Evolutionary conservation across 164 flowering plant genomes (phyloP).

Genomic region (Tetrastigma voinierianum): DNA sequence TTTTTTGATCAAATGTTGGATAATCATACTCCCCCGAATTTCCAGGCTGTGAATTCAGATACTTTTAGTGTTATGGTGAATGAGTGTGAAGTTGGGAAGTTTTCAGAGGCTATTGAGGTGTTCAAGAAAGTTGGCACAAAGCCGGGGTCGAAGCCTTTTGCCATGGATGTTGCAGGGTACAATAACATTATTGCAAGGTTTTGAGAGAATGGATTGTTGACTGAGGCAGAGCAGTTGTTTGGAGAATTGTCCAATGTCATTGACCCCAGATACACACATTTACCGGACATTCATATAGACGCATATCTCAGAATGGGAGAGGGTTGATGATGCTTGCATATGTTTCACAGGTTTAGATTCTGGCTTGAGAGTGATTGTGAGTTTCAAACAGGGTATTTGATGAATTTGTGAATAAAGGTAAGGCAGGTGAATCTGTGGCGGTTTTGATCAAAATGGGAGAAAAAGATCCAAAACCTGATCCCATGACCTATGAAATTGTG

Average conservation of each 20-base stretch:
- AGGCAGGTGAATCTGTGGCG: conserved; percentile 43
- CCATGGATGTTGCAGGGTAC: conserved; percentile 70
- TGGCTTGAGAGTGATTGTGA: conserved; percentile 52
- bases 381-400: conserved; percentile 51
- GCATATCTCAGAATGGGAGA: conserved; percentile 48
- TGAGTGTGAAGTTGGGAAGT: conserved; percentile 51
- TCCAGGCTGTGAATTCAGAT: conserved; percentile 68
- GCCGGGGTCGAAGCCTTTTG: conserved; percentile 54
- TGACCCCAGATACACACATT: conserved; percentile 53
- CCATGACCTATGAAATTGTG: conserved; percentile 52
- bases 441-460: conserved; percentile 60
- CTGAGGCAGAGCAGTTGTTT: conserved; percentile 62
- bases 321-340: conserved; percentile 55
- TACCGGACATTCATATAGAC: conserved; percentile 53
- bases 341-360: conserved; percentile 53
- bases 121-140: conserved; percentile 59
- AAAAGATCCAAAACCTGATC: conserved; percentile 69
- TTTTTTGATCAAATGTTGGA: conserved; percentile 71
- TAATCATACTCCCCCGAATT: conserved; percentile 64
- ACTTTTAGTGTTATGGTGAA: conserved; percentile 72
- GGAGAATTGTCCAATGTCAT: conserved; percentile 44
- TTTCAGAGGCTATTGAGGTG: conserved; percentile 44
- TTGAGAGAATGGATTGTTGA: conserved; percentile 59
- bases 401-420: conserved; percentile 47
- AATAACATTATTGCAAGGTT: conserved; percentile 63